Evolutionary conservation across 805 yeast species (phyloP), one percentile per base, ranked within the genome.

Genomic region (Nadsonia fulvescens): DNA sequence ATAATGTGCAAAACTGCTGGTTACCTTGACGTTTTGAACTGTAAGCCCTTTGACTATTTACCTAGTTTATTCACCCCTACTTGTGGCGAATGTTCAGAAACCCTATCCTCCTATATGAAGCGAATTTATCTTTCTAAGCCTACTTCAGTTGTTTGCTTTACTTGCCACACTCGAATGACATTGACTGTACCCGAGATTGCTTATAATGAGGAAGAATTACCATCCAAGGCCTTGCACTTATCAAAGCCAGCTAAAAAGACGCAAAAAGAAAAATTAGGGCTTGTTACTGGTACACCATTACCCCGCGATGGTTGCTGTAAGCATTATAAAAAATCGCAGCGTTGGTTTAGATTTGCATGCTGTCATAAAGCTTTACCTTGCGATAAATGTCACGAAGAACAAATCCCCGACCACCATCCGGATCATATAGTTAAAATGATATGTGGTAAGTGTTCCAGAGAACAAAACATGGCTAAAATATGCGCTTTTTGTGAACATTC

Each of bases 241-340:
- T 20, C 16, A 2, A 28, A 42, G 5, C 36, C 31, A 17, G 19
- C 21, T 27, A 25, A 25, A 27, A 17, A 24, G 29, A 14, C 28
- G 28, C 23, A 27, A 27, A 30, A 44, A 14, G 42, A 47, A 11
- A 61, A 27, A 27, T 22, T 24, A 27, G 7, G 52, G 49, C 13
- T 42, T 56, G 18, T 63, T 93, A 9, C 69, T 93, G 5, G 58
- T 86, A 21, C 89, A 78, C 38, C 98, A n/a, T 98, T 2, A 91
- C 92, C 1, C 96, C 98, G 2, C 98, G 98, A 6, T 76, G 77
- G 6, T n/a, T 36, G 53, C 2, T 55, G 61, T 32, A 32, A 35
- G 20, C 61, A 55, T 32, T 55, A 56, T 38, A 43, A 44, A 22
- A 50, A 52, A 27, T 54, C 60, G 5, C 40, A 37, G 15, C 37